A percentile compares a stretch with the other conserved stretches of the same genome.
Conservation (phyloP, 2,329 filamentous ascomycete genomes). For the Diplodia sapinea region DNA sequence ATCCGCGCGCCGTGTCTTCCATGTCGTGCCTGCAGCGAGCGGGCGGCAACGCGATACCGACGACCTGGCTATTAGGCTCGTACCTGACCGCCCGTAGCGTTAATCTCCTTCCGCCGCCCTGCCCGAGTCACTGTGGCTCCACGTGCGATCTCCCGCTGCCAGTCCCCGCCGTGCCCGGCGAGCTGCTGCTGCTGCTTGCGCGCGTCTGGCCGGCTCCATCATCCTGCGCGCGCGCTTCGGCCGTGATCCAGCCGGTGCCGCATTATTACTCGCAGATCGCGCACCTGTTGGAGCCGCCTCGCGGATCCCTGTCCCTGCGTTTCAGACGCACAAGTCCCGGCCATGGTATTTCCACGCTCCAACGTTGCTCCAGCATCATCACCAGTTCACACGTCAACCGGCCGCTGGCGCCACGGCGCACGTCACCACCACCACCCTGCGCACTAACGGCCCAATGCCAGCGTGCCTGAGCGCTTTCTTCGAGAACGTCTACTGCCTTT, state of each 20-base stretch:
- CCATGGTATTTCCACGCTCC: constrained; percentile 4
- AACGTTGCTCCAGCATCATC: constrained; percentile 12
- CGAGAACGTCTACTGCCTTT: not conserved
- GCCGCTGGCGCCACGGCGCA: constrained; percentile 9
- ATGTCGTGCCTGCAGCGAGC: not conserved
- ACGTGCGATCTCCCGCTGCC: constrained; percentile 28
- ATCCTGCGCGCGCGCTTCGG: constrained; percentile 6
- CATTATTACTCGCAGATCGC: constrained; percentile 24
- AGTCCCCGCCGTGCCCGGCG: not conserved
- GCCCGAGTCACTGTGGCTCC: constrained; percentile 6
- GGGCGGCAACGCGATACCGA: constrained; percentile 11
- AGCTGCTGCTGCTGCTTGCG: not conserved
- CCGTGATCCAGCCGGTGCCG: constrained; percentile 2
- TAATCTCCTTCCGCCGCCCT: constrained; percentile 9
- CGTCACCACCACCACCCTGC: constrained; percentile 14
- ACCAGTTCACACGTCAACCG: constrained; percentile 15
- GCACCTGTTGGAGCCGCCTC: constrained; percentile 26
- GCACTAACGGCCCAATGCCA: not conserved
- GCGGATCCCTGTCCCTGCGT: constrained; percentile 27
- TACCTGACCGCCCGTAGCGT: not conserved
- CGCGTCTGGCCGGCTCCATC: not conserved
- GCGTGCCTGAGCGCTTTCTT: constrained; percentile 8
- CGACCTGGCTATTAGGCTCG: constrained; percentile 13
- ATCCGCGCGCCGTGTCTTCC: not conserved
- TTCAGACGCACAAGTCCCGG: constrained; percentile 25